Evolutionary conservation across 495 filamentous ascomycete genomes (phyloP), one percentile per base, ranked within the genome.

Genomic region (Tuber borchii): DNA sequence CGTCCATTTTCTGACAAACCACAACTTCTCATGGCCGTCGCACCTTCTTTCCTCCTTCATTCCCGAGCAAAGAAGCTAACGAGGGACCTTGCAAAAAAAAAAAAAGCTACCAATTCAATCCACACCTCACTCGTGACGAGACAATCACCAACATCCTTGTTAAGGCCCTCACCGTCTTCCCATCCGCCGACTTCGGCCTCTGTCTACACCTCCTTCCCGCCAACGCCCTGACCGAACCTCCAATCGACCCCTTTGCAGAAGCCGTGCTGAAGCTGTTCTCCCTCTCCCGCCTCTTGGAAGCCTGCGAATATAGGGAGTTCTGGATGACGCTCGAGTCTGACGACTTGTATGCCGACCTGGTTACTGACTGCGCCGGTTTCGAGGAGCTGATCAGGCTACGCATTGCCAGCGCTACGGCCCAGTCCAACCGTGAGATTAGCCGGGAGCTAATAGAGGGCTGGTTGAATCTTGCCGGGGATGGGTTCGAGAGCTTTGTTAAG

Each of bases 111-210:
- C 96, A 99, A 87, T 97, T 99, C 88, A 99, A 99, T 89, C 95
- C 95, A 34, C 94, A 97, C 89, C 94, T 97, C 80, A 90, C 93
- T 85, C 93, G 94, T 85, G 91, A 97, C 81, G 96, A 99, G 86
- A 93, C 92, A 81, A 93, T 93, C 83, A 97, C 96, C 88, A 97
- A 97, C 88, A 91, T 97, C 89, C 93, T 99, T 84, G 93, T 95
- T 86, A 98, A 98, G 89, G 89, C 94, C 75, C 90, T 99, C 82
- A 97, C 95, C 79, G 92, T 97, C 85, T 98, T 99, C 89, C 96
- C 96, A 79, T 92, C 93, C 17, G 92, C 95, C 31, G 94, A 97
- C 86, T 98, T 97, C 91, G 89, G 90, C 80, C 93, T 97, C 79
- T 92, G 91, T 82, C 90, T 98, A 69, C 91, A 96, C 84, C 92